phyloP scores from a whole-genome alignment of 2,329 filamentous ascomycete species.

The Pestalotiopsis sp. region DNA sequence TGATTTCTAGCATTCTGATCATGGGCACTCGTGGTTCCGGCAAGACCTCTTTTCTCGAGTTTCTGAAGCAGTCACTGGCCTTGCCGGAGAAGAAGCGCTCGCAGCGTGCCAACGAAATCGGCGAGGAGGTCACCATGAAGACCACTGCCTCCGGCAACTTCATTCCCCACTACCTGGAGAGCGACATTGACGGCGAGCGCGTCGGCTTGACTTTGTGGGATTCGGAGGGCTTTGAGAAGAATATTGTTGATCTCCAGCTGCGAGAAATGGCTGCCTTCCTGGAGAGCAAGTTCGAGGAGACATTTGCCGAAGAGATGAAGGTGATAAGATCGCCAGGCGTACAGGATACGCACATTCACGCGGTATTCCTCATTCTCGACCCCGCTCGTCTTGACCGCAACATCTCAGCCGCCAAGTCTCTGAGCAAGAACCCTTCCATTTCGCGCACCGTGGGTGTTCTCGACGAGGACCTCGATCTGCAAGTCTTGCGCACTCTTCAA shows the following conservation, averaged over 20 bases:
- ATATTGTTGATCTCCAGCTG: slow-evolving; percentile 89
- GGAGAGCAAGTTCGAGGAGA: slow-evolving; percentile 98
- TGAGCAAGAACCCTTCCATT: slow-evolving; percentile 40
- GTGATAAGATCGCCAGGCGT: slow-evolving; percentile 89
- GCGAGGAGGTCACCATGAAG: slow-evolving; percentile 58
- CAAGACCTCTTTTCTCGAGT: slow-evolving; percentile 96
- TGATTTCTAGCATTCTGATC: slow-evolving; percentile 71
- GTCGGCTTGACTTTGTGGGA: slow-evolving; percentile 96
- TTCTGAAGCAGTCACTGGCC: slow-evolving; percentile 83
- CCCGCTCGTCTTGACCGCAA: slow-evolving; percentile 83
- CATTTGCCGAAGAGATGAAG: slow-evolving; percentile 96
- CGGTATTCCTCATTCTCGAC: slow-evolving; percentile 89
- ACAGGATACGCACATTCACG: slow-evolving; percentile 96
- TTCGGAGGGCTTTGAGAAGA: slow-evolving; percentile 92
- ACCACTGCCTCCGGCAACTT: slow-evolving; percentile 67
- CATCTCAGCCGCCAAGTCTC: slow-evolving; percentile 63
- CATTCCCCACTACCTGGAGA: slow-evolving; percentile 86
- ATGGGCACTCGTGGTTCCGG: slow-evolving; percentile 85
- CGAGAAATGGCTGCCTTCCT: slow-evolving; percentile 89
- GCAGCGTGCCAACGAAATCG: slow-evolving; percentile 45
- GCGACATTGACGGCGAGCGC: slow-evolving; percentile 88
- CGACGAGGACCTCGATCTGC: slow-evolving; percentile 86
- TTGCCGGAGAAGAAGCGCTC: slow-evolving; percentile 77
- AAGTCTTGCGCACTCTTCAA: slow-evolving; percentile 83
- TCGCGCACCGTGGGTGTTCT: slow-evolving; percentile 63